phyloP scores from a whole-genome alignment of 352 stramenopile genomes.

The Phytophthora sp. region DNA sequence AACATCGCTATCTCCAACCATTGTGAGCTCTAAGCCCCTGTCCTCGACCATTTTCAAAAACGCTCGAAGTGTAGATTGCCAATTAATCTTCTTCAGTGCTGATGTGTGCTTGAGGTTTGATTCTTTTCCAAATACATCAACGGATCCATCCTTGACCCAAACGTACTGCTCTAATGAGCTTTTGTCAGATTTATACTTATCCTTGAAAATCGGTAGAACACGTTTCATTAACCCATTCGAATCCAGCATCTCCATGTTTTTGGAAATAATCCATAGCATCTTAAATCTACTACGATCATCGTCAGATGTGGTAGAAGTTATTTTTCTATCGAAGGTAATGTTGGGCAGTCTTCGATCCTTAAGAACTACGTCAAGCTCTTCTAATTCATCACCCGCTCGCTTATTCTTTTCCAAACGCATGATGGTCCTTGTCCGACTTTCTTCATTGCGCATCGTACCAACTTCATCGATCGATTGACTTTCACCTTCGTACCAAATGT shows the following conservation, averaged over 20 bases:
- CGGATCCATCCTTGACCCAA: no score
- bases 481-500: slow-evolving; percentile 17
- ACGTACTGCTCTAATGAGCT: no score
- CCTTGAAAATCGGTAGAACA: not conserved
- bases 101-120: not conserved
- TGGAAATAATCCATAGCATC: slow-evolving; percentile 2
- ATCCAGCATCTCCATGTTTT: slow-evolving; percentile 20
- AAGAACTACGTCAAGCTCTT: not conserved
- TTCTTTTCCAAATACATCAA: no score
- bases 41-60: no score
- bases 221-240: slow-evolving; percentile 7
- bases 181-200: not conserved
- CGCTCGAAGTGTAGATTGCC: not conserved
- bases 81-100: not conserved
- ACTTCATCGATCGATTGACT: slow-evolving; percentile 24
- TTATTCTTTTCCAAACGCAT: not conserved
- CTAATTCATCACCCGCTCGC: not conserved
- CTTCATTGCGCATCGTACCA: slow-evolving; percentile 11
- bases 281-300: not conserved
- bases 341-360: slow-evolving; percentile 8
- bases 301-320: slow-evolving; percentile 14
- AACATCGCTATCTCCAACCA: not conserved
- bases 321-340: slow-evolving; percentile 16
- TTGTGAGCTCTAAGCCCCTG: no score
- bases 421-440: not conserved